Conservation (phyloP, 768 basidiomycete genomes). For the Termitomyces sp. region DNA sequence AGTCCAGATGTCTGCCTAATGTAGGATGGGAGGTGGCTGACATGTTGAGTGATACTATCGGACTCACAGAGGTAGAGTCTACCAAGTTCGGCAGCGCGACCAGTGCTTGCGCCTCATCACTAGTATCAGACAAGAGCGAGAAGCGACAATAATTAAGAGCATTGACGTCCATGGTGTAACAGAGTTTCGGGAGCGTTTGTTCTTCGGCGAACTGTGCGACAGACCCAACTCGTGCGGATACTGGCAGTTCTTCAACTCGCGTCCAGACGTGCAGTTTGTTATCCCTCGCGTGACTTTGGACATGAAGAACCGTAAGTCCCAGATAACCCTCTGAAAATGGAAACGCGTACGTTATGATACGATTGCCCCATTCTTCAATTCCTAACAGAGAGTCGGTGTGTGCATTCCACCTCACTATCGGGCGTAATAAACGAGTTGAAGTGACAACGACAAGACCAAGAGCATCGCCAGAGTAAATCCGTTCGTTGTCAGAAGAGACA, state of each 20-base stretch:
- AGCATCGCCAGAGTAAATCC: slow-evolving; percentile 83
- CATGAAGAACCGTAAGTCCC: background rate
- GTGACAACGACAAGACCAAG: slow-evolving; percentile 74
- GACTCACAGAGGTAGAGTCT: slow-evolving; percentile 49
- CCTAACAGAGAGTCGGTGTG: slow-evolving; percentile 76
- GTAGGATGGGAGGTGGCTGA: background rate
- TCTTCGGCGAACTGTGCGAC: slow-evolving; percentile 39
- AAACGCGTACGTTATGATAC: slow-evolving; percentile 70
- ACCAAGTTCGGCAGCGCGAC: slow-evolving; percentile 85
- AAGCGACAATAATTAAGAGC: slow-evolving; percentile 93
- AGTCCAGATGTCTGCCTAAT: slow-evolving; percentile 83
- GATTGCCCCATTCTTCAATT: slow-evolving; percentile 64
- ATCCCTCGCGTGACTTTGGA: slow-evolving; percentile 72
- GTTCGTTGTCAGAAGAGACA: slow-evolving; percentile 67
- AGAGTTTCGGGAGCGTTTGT: slow-evolving; percentile 42
- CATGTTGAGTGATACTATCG: background rate
- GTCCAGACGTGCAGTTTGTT: slow-evolving; percentile 80
- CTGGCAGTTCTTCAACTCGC: slow-evolving; percentile 37
- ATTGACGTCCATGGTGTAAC: slow-evolving; percentile 82
- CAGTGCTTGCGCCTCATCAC: slow-evolving; percentile 33
- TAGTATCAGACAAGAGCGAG: slow-evolving; percentile 44
- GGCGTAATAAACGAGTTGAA: slow-evolving; percentile 70
- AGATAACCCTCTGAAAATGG: background rate
- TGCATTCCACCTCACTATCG: slow-evolving; percentile 69
- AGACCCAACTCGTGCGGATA: slow-evolving; percentile 43